These are phyloP conservation scores for Teratosphaeria pseudoeucalypti DNA, from an alignment of 2,329 filamentous ascomycete species.

Conservation along the genomic window DNA sequence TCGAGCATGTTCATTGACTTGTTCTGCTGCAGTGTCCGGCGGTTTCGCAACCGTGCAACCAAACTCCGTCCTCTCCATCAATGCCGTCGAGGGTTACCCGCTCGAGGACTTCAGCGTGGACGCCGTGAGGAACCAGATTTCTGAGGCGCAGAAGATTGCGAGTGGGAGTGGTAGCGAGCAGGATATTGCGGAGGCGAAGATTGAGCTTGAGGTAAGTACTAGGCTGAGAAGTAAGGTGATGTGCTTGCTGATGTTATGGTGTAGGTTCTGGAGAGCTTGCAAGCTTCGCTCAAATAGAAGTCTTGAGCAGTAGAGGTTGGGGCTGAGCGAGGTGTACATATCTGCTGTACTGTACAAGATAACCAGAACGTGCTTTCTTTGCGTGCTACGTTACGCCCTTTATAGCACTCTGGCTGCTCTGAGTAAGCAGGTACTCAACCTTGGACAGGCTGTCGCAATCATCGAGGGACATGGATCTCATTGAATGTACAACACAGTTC, in stretches of 20 bases:
- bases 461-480: too few species aligned
- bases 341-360: not conserved
- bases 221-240: constrained; percentile 6
- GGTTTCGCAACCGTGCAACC: constrained; percentile 97
- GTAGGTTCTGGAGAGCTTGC: constrained; percentile 73
- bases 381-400: not conserved
- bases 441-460: too few species aligned
- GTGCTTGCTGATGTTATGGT: constrained; percentile 7
- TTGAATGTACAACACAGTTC: too few species aligned
- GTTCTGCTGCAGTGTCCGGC: constrained; percentile 60
- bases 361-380: not conserved
- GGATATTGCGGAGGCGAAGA: constrained; percentile 97
- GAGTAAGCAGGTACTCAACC: not conserved
- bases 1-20: not conserved
- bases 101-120: constrained; percentile 95
- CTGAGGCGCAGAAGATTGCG: constrained; percentile 92
- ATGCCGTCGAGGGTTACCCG: constrained; percentile 89
- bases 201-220: constrained; percentile 80
- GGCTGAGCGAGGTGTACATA: not conserved
- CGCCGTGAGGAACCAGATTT: constrained; percentile 73
- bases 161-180: constrained; percentile 85
- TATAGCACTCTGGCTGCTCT: not conserved
- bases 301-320: not conserved
- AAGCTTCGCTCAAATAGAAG: constrained; percentile 68
- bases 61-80: constrained; percentile 91